A percentile compares a stretch with the other conserved stretches of the same genome.
Evolutionary conservation across 176 grass and related monocot species (phyloP).

Genomic region (Triticum urartu): DNA sequence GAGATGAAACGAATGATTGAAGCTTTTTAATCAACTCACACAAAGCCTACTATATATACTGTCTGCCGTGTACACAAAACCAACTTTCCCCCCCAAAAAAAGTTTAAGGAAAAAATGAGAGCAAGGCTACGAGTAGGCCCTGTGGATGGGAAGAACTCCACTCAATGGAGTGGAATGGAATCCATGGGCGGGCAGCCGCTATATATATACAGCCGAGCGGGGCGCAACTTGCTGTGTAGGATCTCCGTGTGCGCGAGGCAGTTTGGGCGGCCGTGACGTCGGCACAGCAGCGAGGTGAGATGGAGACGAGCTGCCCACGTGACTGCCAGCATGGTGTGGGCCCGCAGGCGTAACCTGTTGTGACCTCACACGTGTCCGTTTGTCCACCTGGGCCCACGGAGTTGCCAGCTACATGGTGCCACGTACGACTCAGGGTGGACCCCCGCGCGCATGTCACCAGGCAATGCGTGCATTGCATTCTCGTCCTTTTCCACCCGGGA

Average conservation of each 20-base stretch:
- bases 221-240: background rate
- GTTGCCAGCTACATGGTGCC: background rate
- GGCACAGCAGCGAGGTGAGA: background rate
- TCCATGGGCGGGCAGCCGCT: background rate
- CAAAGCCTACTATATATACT: background rate
- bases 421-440: background rate
- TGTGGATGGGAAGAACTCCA: background rate
- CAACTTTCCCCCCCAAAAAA: background rate
- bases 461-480: background rate
- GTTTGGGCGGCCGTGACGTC: background rate
- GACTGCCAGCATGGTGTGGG: background rate
- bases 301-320: slow-evolving; percentile 9
- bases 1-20: background rate
- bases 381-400: background rate
- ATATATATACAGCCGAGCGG: background rate
- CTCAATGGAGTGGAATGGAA: background rate
- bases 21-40: background rate
- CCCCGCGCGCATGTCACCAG: background rate
- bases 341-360: slow-evolving; percentile 16
- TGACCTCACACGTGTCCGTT: background rate
- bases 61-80: background rate
- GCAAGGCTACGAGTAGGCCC: background rate
- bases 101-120: background rate
- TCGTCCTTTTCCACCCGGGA: background rate
- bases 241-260: background rate